Percentiles rank a stretch among this genome's conserved stretches.
Conservation (phyloP, 441 rosid species). For the Jatropha multifida region DNA sequence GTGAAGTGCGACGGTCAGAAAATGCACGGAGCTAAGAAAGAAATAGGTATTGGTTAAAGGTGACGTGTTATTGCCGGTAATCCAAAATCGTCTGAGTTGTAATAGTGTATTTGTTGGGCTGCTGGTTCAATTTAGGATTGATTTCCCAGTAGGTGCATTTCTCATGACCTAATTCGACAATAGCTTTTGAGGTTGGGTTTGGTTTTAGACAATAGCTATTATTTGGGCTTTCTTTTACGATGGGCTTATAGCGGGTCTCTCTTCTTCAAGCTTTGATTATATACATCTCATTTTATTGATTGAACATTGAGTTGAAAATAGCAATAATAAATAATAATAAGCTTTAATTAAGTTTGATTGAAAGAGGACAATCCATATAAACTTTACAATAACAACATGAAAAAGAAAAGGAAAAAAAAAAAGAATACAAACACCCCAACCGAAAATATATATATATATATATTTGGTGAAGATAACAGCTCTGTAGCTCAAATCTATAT, state of each 20-base stretch:
- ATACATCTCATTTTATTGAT: no score
- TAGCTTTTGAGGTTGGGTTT: no score
- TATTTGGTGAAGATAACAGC: conserved; percentile 2
- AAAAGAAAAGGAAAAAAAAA: no score
- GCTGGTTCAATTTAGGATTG: background rate
- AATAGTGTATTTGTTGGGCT: background rate
- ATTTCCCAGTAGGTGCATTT: background rate
- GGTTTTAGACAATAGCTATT: no score
- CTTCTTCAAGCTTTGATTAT: no score
- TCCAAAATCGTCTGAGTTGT: background rate
- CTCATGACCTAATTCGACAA: background rate
- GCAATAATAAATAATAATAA: no score
- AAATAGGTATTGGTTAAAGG: background rate
- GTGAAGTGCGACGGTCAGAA: background rate
- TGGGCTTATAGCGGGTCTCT: no score
- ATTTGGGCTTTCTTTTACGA: no score
- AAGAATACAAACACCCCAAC: background rate
- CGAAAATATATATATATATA: background rate
- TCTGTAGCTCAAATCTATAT: background rate
- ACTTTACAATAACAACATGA: conserved; percentile 12
- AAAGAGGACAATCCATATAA: conserved; percentile 9
- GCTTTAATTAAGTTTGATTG: conserved; percentile 17
- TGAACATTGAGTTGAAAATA: no score
- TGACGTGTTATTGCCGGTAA: conserved; percentile 3
- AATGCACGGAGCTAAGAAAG: background rate